Base-by-base conservation (phyloP, 2,329 filamentous ascomycete genomes). In the Xylariaceae sp. region DNA sequence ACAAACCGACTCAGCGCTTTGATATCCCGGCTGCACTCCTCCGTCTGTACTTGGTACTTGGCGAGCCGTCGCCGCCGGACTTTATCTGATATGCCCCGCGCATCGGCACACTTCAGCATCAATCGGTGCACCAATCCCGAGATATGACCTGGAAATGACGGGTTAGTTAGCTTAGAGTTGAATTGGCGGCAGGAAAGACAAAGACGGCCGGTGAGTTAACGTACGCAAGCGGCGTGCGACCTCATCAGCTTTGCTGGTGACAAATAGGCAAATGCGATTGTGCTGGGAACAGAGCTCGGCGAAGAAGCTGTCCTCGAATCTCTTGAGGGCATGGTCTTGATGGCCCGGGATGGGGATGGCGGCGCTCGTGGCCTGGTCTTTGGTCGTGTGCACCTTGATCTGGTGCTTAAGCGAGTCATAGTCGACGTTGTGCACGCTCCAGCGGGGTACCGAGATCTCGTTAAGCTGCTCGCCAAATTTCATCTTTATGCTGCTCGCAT, bases 391-490 rank as follows among this genome's bases (percentile, higher is more conserved):
- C 56, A 80, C 80, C 70, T 92, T 94, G 76, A 95, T 92, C 65
- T 89, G 79, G 69, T 88, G 80, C 72, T 95, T 95, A 59, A 95
- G 80, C 46, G 88, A 87, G 69, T 92, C 89, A 76, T 95, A 95
- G 70, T 94, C 89, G 71, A 95, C 84, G 71, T 95, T 94, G 69
- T 92, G 86, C 60, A 89, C 79, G 65, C 81, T 87, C 88, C 88
- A 94, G 80, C 87, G 84, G 59, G 88, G 88, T 66, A 91, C 88
- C 44, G 88, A 92, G 69, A 88, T 81, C 71, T 83, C 79, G 68
- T 86, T 83, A 57, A 94, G 79, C 57, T 83, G 86, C 60, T 88
- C 78, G 59, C 87, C 86, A 80, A 87, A 90, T 77, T 90, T 89
- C 87, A 89, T 90, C 29, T 43, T 58, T 43, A 45, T 41, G 41